A percentile compares a stretch with the other conserved stretches of the same genome.
Conservation (phyloP, 805 yeast species). For the Metschnikowia similis region DNA sequence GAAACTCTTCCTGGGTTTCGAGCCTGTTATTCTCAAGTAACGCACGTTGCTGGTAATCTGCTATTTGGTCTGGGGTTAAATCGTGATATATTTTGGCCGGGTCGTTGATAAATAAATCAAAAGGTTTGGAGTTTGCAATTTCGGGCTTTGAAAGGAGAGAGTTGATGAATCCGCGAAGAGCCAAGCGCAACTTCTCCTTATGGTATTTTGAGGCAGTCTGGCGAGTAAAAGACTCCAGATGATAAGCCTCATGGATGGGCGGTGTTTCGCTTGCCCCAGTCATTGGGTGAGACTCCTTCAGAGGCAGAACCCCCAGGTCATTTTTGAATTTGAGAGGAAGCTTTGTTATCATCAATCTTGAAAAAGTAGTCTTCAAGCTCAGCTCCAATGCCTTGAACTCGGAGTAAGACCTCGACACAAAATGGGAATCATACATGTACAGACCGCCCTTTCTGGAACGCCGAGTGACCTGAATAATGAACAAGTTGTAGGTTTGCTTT, state of each 20-base stretch:
- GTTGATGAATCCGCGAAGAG: conserved; percentile 70
- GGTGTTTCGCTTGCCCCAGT: not conserved
- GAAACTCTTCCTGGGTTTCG: conserved; percentile 66
- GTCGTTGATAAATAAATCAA: conserved; percentile 23
- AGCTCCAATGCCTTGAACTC: conserved; percentile 62
- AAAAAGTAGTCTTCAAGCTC: conserved; percentile 51
- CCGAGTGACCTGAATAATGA: conserved; percentile 43
- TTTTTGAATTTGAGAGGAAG: conserved; percentile 52
- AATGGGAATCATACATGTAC: conserved; percentile 28
- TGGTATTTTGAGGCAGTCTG: conserved; percentile 31
- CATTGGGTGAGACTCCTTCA: not conserved
- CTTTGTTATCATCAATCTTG: conserved; percentile 57
- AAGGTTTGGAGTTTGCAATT: conserved; percentile 47
- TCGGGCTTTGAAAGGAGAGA: conserved; percentile 50
- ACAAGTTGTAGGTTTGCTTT: conserved; percentile 32
- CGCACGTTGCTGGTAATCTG: conserved; percentile 56
- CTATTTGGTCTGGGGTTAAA: conserved; percentile 39
- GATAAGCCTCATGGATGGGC: not conserved
- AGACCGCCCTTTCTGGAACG: conserved; percentile 12
- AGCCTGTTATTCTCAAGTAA: conserved; percentile 57
- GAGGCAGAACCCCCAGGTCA: conserved; percentile 25
- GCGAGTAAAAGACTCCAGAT: not conserved
- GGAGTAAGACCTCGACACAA: conserved; percentile 58
- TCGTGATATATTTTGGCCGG: conserved; percentile 23
- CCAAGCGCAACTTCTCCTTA: conserved; percentile 72